Conservation (phyloP, 179 eudicot species). For the Monotropa hypopitys region DNA sequence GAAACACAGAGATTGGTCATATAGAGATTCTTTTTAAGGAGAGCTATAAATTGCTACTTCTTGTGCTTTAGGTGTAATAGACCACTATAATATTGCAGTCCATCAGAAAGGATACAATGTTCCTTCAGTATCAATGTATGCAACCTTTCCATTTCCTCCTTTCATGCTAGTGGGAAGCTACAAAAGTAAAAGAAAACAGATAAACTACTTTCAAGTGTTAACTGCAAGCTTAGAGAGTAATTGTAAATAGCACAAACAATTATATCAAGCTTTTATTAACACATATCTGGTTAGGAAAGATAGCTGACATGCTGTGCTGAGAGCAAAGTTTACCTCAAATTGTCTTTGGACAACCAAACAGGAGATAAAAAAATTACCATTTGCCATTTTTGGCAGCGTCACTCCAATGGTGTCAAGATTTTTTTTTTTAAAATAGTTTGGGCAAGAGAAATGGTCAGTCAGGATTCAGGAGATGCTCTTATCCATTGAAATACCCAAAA, state of each 20-base stretch:
- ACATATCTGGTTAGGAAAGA: neutral
- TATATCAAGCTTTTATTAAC: neutral
- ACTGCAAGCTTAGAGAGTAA: neutral
- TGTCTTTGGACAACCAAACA: neutral
- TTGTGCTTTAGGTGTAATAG: neutral
- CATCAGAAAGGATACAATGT: slow-evolving; percentile 72
- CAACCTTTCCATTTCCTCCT: slow-evolving; percentile 96
- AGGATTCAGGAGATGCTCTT: neutral
- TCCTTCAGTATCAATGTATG: slow-evolving; percentile 96
- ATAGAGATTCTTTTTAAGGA: neutral
- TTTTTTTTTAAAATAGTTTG: no score
- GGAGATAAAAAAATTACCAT: neutral
- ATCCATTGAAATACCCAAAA: neutral
- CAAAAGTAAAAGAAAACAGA: slow-evolving; percentile 5
- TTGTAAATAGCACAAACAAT: neutral
- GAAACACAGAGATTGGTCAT: neutral
- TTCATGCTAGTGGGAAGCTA: slow-evolving; percentile 86
- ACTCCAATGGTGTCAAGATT: neutral
- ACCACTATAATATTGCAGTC: slow-evolving; percentile 1
- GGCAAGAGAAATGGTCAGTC: neutral
- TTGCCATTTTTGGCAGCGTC: neutral
- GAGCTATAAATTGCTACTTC: neutral
- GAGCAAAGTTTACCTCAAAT: neutral
- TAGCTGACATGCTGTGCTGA: neutral
- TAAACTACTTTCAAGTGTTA: neutral